Evolutionary conservation across 345 rosid species (phyloP).

Genomic region (Euphorbia tirucalli): DNA sequence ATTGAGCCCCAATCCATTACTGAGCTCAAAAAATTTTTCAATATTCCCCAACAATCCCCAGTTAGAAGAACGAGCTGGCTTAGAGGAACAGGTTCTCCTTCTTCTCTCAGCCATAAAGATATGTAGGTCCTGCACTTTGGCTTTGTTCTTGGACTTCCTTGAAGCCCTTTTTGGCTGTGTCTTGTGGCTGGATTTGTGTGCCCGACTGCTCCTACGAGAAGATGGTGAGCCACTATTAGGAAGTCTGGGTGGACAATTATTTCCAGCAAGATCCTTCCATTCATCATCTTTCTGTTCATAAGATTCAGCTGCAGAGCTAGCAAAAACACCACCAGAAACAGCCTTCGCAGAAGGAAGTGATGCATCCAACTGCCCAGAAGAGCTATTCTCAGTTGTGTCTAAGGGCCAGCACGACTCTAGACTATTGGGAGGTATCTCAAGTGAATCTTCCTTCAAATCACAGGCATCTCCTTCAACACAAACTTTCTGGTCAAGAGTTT

Average conservation of each 20-base stretch:
- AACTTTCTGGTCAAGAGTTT: conserved; percentile 20
- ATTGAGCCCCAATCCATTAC: conserved; percentile 36
- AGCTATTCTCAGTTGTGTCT: conserved; percentile 26
- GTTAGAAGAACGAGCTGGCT: conserved; percentile 59
- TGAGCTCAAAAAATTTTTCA: conserved; percentile 39
- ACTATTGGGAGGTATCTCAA: conserved; percentile 14
- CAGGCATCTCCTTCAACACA: conserved; percentile 25
- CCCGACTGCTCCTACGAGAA: conserved; percentile 42
- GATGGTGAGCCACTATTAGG: conserved; percentile 33
- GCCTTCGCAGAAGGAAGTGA: conserved; percentile 27
- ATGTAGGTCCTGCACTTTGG: conserved; percentile 33
- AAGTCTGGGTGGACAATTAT: conserved; percentile 41
- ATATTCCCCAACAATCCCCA: conserved; percentile 67
- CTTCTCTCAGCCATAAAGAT: conserved; percentile 42
- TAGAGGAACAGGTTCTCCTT: conserved; percentile 69
- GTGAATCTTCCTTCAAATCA: conserved; percentile 28
- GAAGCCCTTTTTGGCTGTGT: conserved; percentile 41
- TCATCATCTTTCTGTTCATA: conserved; percentile 29
- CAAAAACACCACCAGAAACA: conserved; percentile 24
- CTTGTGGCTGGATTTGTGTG: conserved; percentile 41
- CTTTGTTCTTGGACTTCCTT: conserved; percentile 37
- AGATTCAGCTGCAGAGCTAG: conserved; percentile 34
- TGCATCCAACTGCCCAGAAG: conserved; percentile 27
- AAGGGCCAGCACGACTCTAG: conserved; percentile 20
- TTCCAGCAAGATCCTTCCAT: conserved; percentile 36